Evolutionary conservation across 202 grass and related monocot species (phyloP).

Genomic region (Schoenoplectus triqueter): DNA sequence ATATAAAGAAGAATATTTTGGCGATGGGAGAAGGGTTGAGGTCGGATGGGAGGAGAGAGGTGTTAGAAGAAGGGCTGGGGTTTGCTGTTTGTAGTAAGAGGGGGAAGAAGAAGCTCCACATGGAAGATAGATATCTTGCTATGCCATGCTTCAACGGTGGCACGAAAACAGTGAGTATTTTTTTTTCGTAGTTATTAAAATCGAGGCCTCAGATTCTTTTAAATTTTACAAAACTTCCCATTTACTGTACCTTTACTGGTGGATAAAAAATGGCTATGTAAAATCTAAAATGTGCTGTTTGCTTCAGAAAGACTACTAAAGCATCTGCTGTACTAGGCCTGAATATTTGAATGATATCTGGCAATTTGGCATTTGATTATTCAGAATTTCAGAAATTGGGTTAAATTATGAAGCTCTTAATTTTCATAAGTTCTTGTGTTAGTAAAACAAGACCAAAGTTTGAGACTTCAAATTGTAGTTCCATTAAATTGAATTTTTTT

Average conservation of each 20-base stretch:
- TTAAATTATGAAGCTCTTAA: no score
- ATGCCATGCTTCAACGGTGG: conserved; percentile 18
- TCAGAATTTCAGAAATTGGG: not conserved
- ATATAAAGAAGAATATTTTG: conserved; percentile 7
- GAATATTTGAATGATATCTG: not conserved
- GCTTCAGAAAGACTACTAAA: not conserved
- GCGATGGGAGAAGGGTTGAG: conserved; percentile 23
- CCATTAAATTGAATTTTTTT: not conserved
- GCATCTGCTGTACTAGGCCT: not conserved
- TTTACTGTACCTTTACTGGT: not conserved
- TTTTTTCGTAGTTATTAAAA: not conserved
- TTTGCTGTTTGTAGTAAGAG: conserved; percentile 52
- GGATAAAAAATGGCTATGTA: not conserved
- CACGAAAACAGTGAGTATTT: conserved; percentile 36
- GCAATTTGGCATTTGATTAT: not conserved
- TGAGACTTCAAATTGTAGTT: no score
- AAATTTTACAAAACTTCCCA: no score
- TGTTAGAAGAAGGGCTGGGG: conserved; percentile 42
- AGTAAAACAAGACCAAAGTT: no score
- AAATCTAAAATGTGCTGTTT: not conserved
- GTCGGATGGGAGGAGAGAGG: conserved; percentile 43
- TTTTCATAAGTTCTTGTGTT: no score
- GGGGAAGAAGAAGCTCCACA: conserved; percentile 44
- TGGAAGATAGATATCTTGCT: conserved; percentile 48
- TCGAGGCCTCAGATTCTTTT: no score